Conservation (phyloP, 1,139 yeast genomes). For the Yamadazyma diospyri region DNA sequence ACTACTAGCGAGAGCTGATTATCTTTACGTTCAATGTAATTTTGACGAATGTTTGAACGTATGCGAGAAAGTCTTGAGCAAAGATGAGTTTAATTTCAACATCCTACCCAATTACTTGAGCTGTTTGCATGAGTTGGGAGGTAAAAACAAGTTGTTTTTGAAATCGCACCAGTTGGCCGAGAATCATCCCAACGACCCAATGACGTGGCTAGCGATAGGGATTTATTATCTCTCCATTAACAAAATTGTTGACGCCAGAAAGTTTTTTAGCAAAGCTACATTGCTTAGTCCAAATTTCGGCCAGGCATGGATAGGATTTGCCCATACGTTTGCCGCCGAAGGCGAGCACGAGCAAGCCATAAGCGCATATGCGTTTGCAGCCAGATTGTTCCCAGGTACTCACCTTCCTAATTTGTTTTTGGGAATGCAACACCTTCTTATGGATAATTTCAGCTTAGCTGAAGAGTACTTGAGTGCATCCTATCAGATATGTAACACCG, state of each 20-base stretch:
- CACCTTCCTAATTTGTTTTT: constrained; percentile 86
- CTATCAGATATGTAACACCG: constrained; percentile 72
- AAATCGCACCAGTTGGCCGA: constrained; percentile 87
- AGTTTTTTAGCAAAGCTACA: constrained; percentile 87
- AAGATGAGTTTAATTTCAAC: constrained; percentile 71
- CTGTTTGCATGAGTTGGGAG: constrained; percentile 81
- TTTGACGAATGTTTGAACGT: constrained; percentile 72
- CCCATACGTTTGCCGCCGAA: constrained; percentile 95
- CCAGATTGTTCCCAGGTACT: constrained; percentile 89
- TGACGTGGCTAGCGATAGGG: constrained; percentile 93
- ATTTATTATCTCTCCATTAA: constrained; percentile 78
- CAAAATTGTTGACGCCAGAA: constrained; percentile 77
- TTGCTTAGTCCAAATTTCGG: constrained; percentile 86
- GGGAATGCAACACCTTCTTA: constrained; percentile 94
- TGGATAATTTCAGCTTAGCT: constrained; percentile 78
- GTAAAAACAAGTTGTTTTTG: constrained; percentile 74
- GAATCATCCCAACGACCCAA: constrained; percentile 73
- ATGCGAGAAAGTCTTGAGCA: constrained; percentile 62
- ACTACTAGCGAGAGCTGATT: constrained; percentile 66
- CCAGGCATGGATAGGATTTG: constrained; percentile 98
- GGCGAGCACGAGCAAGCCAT: constrained; percentile 99
- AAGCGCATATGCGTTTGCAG: constrained; percentile 95
- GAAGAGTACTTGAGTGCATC: constrained; percentile 82
- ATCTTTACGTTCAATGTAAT: constrained; percentile 71
- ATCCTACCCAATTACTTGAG: constrained; percentile 78